Evolutionary conservation across 2,329 filamentous ascomycete species (phyloP).

Genomic region (Aspergillus nomiae): DNA sequence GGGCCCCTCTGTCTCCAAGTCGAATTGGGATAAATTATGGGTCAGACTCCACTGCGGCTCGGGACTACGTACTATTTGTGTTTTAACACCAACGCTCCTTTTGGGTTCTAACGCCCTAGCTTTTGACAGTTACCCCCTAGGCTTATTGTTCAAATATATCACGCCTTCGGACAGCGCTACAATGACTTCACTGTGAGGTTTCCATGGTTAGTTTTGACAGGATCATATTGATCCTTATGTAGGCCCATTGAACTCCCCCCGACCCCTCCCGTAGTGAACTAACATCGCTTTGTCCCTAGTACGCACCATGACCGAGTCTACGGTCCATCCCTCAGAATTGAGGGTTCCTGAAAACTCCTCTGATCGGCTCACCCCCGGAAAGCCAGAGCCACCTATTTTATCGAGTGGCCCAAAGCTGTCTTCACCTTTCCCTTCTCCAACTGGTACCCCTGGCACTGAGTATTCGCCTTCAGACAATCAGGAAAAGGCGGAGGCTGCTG

Average conservation of each 20-base stretch:
- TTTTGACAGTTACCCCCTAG: conserved; percentile 4
- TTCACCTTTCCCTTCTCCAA: conserved; percentile 33
- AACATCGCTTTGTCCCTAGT: conserved; percentile 8
- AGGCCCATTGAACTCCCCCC: background rate
- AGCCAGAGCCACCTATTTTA: conserved; percentile 21
- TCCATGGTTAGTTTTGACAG: conserved; percentile 12
- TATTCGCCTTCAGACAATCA: conserved; percentile 20
- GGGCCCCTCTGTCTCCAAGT: conserved; percentile 24
- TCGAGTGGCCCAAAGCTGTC: conserved; percentile 26
- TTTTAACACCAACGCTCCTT: conserved; percentile 25
- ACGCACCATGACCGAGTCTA: conserved; percentile 28
- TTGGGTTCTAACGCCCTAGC: conserved; percentile 20
- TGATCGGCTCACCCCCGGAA: conserved; percentile 22
- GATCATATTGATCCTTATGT: conserved; percentile 10
- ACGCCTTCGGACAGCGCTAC: background rate
- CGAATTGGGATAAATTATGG: conserved; percentile 17
- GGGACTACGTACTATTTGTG: conserved; percentile 18
- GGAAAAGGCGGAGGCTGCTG: conserved; percentile 15
- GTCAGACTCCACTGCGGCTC: conserved; percentile 33
- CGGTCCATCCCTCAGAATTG: conserved; percentile 20
- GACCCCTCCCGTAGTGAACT: background rate
- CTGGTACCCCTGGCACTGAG: conserved; percentile 26
- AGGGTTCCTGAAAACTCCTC: conserved; percentile 20
- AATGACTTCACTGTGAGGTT: conserved; percentile 7
- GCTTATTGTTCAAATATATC: background rate